Base-by-base conservation (phyloP, 805 yeast genomes). In the Ogataea paradorogensis region DNA sequence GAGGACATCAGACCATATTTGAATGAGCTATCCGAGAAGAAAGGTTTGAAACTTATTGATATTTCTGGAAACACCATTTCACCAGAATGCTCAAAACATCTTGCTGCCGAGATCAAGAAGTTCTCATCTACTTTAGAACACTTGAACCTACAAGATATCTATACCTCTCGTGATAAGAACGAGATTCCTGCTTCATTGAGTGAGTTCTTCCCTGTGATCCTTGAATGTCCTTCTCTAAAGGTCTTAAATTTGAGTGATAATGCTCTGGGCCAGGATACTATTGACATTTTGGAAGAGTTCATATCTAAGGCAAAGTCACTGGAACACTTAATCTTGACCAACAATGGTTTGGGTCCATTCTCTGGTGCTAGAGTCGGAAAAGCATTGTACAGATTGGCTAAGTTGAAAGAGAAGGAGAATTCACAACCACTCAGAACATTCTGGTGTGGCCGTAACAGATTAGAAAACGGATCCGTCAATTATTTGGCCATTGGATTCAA, bases 341-440 rank as follows among this genome's bases (percentile, higher is more conserved):
- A 93, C 66, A 93, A 93, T 62, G 99, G 99, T 40, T 83, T 93
- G 80, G 99, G 99, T 25, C 99, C 99, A 18, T 84, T 84, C 61
- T 95, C 98, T 1, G 99, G 99, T 54, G 83, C 91, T 42, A 78
- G 95, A 61, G 85, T 93, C 46, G 99, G 97, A 45, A 79, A 80
- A 53, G 86, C 96, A 4, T 74, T 93, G 33, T 86, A 71, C 66
- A 73, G 75, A 51, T 73, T 91, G 36, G 82, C 80, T 42, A 89
- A 89, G 65, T 61, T 69, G 48, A 62, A 62, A 34, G 59, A 62
- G n/a, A 53, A 59, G 22, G 38, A 49, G 18, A 40, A 41, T 3
- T 66, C 76, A 38, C 65, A 70, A 23, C 63, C 76, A 11, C 74
- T 89, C 58, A 81, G 83, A 55, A 87, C 97, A 1, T 91, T 93